Conservation (phyloP, 2,329 filamentous ascomycete species). For the Nemania abortiva region DNA sequence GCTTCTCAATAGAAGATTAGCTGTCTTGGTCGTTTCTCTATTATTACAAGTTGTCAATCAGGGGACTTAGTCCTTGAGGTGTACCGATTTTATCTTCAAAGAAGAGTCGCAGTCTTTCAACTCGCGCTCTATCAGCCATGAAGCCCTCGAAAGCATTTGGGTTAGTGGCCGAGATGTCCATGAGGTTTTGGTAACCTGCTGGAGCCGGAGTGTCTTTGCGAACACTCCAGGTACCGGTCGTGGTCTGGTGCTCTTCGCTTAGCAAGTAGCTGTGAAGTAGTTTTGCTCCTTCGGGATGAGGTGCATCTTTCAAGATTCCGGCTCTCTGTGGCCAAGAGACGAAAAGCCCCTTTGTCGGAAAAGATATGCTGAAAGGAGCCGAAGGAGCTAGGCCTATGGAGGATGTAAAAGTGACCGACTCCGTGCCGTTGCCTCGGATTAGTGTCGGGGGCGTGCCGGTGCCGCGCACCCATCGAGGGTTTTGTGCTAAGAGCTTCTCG, state of each 20-base stretch:
- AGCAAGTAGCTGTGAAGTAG: slow-evolving; percentile 29
- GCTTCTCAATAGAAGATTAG: not conserved
- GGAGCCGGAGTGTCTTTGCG: slow-evolving; percentile 24
- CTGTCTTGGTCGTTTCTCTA: not conserved
- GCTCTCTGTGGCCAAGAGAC: slow-evolving; percentile 33
- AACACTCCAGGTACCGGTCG: slow-evolving; percentile 20
- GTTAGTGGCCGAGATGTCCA: slow-evolving; percentile 24
- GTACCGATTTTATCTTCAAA: slow-evolving; percentile 34
- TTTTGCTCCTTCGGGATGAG: slow-evolving; percentile 33
- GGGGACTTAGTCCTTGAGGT: slow-evolving; percentile 28
- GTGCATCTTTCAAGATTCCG: slow-evolving; percentile 28
- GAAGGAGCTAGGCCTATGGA: slow-evolving; percentile 14
- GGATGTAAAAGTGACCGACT: slow-evolving; percentile 23
- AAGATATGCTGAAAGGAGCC: slow-evolving; percentile 4
- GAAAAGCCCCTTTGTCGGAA: slow-evolving; percentile 27
- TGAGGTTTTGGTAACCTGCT: slow-evolving; percentile 14
- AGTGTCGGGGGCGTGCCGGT: slow-evolving; percentile 25
- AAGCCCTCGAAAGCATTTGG: slow-evolving; percentile 25
- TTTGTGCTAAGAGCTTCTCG: slow-evolving; percentile 28
- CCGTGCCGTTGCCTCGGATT: slow-evolving; percentile 18
- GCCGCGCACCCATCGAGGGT: slow-evolving; percentile 32
- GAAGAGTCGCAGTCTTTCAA: slow-evolving; percentile 26
- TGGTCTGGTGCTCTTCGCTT: slow-evolving; percentile 25
- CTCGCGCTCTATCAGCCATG: slow-evolving; percentile 27
- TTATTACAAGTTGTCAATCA: slow-evolving; percentile 22